These are phyloP conservation scores for Periconia macrospinosa DNA, from an alignment of 2,329 filamentous ascomycete genomes.

Conservation along the genomic window DNA sequence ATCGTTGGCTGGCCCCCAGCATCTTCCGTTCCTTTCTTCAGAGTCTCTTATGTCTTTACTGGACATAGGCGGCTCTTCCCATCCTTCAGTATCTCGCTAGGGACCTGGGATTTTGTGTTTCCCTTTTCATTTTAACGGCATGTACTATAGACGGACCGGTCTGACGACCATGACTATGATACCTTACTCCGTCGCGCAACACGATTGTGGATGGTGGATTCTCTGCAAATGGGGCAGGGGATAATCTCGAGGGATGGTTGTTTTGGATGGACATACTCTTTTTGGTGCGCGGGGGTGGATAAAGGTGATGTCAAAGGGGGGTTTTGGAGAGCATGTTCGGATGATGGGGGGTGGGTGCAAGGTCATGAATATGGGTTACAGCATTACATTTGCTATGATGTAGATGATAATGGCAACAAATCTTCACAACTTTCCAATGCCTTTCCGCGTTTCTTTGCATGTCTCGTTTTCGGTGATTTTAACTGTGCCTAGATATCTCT, in stretches of 20 bases:
- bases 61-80: slow-evolving; percentile 20
- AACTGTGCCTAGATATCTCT: no score
- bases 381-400: not conserved
- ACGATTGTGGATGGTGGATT: slow-evolving; percentile 24
- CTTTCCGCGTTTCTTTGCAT: no score
- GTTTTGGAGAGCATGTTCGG: slow-evolving; percentile 2
- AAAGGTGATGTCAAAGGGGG: not conserved
- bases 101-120: not conserved
- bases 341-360: not conserved
- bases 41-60: slow-evolving; percentile 31
- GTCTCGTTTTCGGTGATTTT: no score
- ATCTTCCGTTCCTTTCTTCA: slow-evolving; percentile 13
- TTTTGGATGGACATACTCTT: not conserved
- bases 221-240: not conserved
- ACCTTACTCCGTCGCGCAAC: slow-evolving; percentile 13
- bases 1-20: slow-evolving; percentile 18
- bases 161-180: slow-evolving; percentile 21
- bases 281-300: slow-evolving; percentile 7
- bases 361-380: not conserved
- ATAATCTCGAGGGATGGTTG: not conserved
- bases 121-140: slow-evolving; percentile 25
- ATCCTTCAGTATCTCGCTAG: not conserved
- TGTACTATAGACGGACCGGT: slow-evolving; percentile 39
- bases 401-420: slow-evolving; percentile 7
- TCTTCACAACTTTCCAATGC: not conserved